phyloP scores from a whole-genome alignment of 2,329 filamentous ascomycete species.

The Sporothrix schenckii region DNA sequence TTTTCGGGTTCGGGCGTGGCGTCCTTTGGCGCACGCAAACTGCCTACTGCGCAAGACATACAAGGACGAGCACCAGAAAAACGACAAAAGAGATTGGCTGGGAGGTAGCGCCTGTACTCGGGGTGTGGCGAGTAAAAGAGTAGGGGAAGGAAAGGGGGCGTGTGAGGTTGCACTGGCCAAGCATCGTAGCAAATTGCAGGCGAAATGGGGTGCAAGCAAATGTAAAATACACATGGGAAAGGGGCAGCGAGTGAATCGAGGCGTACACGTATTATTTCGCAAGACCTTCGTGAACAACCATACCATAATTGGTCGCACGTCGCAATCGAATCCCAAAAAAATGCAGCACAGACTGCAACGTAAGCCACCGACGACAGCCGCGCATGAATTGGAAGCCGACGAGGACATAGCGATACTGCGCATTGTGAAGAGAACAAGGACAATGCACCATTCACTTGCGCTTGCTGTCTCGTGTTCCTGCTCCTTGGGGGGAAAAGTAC shows the following conservation, averaged over 20 bases:
- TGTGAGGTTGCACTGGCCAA: conserved; percentile 23
- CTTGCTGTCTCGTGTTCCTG: not conserved
- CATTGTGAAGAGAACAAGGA: not conserved
- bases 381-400: not conserved
- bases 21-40: conserved; percentile 14
- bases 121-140: not conserved
- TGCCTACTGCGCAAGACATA: not conserved
- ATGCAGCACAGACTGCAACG: not conserved
- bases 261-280: no score
- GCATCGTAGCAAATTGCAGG: not conserved
- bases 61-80: not conserved
- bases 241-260: not conserved
- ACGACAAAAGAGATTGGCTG: no score
- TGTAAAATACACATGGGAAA: not conserved
- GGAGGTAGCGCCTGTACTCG: not conserved
- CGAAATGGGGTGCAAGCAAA: not conserved
- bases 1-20: not conserved
- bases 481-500: no score
- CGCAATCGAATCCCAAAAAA: no score
- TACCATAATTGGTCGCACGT: no score
- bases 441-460: not conserved
- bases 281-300: no score
- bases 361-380: not conserved
- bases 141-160: not conserved
- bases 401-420: not conserved